phyloP scores from a whole-genome alignment of 1,284 basidiomycete genomes.

The Irpex sp. region DNA sequence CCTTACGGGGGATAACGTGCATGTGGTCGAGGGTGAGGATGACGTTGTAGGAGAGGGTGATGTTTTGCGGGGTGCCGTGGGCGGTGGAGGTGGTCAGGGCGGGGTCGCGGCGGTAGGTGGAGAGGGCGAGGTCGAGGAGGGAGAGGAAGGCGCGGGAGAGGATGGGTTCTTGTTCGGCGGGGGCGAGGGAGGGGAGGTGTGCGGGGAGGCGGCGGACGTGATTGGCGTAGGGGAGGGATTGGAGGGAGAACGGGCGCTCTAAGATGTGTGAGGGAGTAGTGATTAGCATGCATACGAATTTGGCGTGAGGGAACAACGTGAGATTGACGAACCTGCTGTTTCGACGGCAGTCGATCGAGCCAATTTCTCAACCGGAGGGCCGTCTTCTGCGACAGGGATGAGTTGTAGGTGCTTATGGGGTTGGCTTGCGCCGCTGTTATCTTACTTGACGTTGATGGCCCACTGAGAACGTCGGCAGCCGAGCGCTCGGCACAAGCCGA shows the following conservation, averaged over 20 bases:
- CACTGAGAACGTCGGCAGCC: too few species aligned
- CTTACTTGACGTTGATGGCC: conserved; percentile 11
- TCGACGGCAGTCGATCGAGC: conserved; percentile 56
- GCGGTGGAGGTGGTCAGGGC: conserved; percentile 14
- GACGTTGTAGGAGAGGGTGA: conserved; percentile 73
- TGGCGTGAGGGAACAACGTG: too few species aligned
- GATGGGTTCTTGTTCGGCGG: conserved; percentile 44
- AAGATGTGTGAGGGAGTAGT: not conserved
- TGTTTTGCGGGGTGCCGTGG: conserved; percentile 40
- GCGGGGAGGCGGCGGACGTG: conserved; percentile 65
- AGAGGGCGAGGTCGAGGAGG: conserved; percentile 74
- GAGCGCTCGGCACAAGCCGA: too few species aligned
- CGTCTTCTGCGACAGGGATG: conserved; percentile 55
- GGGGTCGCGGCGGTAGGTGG: conserved; percentile 63
- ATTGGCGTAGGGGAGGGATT: conserved; percentile 71
- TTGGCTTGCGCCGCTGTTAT: conserved; percentile 81
- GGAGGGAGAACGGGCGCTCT: conserved; percentile 73
- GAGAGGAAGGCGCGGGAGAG: conserved; percentile 66
- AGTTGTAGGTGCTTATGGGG: conserved; percentile 86
- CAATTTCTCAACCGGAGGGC: conserved; percentile 70
- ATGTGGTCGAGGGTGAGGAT: conserved; percentile 80
- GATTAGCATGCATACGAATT: too few species aligned
- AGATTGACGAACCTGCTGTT: conserved; percentile 41
- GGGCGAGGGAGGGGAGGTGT: conserved; percentile 38
- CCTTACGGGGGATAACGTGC: conserved; percentile 72